phyloP scores from a whole-genome alignment of 2,329 filamentous ascomycete genomes.

The Penicillium brasilianum region DNA sequence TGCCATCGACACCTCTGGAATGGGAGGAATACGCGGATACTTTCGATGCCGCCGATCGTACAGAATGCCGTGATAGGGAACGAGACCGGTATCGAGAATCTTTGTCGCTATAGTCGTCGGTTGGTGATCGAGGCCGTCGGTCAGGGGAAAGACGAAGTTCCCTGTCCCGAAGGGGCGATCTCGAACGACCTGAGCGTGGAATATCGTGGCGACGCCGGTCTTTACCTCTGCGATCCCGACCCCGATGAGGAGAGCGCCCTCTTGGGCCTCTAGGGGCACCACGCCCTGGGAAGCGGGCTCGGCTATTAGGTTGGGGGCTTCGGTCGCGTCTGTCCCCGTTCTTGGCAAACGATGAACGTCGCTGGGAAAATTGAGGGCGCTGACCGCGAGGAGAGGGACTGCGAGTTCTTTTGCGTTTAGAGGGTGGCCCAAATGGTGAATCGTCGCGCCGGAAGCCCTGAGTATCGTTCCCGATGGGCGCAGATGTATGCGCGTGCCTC shows the following conservation, averaged over 20 bases:
- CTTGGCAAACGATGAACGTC: slow-evolving; percentile 36
- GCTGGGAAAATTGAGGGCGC: slow-evolving; percentile 25
- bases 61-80: slow-evolving; percentile 43
- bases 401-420: slow-evolving; percentile 48
- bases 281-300: slow-evolving; percentile 42
- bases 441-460: slow-evolving; percentile 35
- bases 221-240: slow-evolving; percentile 40
- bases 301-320: slow-evolving; percentile 42
- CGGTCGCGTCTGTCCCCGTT: slow-evolving; percentile 45
- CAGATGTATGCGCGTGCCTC: slow-evolving; percentile 25
- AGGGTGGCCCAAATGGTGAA: slow-evolving; percentile 38
- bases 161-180: slow-evolving; percentile 39
- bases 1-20: slow-evolving; percentile 30
- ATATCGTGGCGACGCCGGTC: slow-evolving; percentile 37
- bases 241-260: slow-evolving; percentile 42
- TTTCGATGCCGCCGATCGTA: slow-evolving; percentile 40
- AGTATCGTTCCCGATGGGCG: slow-evolving; percentile 30
- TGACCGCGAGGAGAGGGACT: slow-evolving; percentile 46
- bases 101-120: slow-evolving; percentile 32
- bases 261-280: slow-evolving; percentile 40
- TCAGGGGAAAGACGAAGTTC: slow-evolving; percentile 34
- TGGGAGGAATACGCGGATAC: slow-evolving; percentile 34
- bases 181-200: slow-evolving; percentile 36
- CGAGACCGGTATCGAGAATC: slow-evolving; percentile 38
- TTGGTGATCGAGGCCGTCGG: slow-evolving; percentile 36